Evolutionary conservation across 2,329 filamentous ascomycete genomes (phyloP).

Genomic region (Diaporthe caulivora): DNA sequence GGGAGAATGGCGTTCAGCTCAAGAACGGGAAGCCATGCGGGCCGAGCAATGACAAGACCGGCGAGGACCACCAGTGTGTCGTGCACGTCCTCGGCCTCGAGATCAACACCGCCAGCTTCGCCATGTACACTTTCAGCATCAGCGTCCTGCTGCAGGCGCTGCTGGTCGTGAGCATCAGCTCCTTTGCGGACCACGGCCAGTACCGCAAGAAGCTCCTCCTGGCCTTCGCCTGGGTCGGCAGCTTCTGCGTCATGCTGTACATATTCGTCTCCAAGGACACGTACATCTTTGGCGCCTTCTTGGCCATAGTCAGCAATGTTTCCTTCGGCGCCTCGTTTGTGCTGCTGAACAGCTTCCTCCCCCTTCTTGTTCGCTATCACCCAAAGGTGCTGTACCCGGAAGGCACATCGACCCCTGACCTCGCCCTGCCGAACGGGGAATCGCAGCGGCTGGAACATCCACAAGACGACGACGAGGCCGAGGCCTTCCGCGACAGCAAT

Average conservation of each 20-base stretch:
- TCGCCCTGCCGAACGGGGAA: conserved; percentile 49
- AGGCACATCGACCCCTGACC: conserved; percentile 47
- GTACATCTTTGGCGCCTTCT: conserved; percentile 84
- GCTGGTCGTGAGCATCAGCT: conserved; percentile 95
- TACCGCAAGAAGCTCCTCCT: conserved; percentile 91
- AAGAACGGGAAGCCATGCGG: conserved; percentile 83
- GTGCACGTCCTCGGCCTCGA: conserved; percentile 85
- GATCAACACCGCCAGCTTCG: conserved; percentile 96
- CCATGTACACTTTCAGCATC: conserved; percentile 96
- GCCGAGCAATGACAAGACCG: conserved; percentile 66
- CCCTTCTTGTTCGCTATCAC: conserved; percentile 89
- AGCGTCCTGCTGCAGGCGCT: conserved; percentile 91
- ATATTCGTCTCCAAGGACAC: conserved; percentile 80
- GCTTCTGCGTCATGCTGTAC: conserved; percentile 88
- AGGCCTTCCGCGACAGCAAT: conserved; percentile 48
- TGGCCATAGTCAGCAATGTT: conserved; percentile 92
- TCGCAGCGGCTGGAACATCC: conserved; percentile 51
- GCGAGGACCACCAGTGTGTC: conserved; percentile 76
- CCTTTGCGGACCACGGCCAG: conserved; percentile 92
- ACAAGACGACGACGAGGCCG: conserved; percentile 45
- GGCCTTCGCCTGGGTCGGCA: conserved; percentile 85
- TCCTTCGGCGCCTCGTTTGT: conserved; percentile 97
- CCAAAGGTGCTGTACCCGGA: conserved; percentile 59
- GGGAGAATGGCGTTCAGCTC: conserved; percentile 90
- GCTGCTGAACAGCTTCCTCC: conserved; percentile 93